Conservation (phyloP, 1,139 yeast genomes). For the Pichia sp. region DNA sequence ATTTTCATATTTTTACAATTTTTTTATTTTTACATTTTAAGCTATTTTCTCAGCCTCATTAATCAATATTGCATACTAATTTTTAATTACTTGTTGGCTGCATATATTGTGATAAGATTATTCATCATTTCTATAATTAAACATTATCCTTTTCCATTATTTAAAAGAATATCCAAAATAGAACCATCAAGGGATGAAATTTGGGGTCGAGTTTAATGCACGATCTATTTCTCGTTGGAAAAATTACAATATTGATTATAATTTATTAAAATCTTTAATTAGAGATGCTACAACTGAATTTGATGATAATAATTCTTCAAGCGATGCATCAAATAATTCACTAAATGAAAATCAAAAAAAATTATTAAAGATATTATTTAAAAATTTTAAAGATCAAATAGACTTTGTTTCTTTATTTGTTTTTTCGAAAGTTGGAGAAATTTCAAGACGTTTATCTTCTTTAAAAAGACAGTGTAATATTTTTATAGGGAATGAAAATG, state of each 20-base stretch:
- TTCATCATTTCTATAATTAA: too few species aligned
- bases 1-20: too few species aligned
- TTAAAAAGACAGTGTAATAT: constrained; percentile 23
- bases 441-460: constrained; percentile 25
- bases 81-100: too few species aligned
- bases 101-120: too few species aligned
- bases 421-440: constrained; percentile 60
- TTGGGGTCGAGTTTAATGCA: constrained; percentile 68
- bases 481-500: constrained; percentile 21
- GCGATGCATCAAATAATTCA: constrained; percentile 4
- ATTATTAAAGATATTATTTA: constrained; percentile 24
- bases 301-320: constrained; percentile 39
- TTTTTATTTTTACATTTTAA: too few species aligned
- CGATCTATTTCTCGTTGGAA: constrained; percentile 88
- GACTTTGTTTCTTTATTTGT: constrained; percentile 46
- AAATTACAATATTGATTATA: constrained; percentile 75
- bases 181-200: too few species aligned
- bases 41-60: too few species aligned
- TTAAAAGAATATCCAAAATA: too few species aligned
- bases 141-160: too few species aligned
- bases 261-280: constrained; percentile 61
- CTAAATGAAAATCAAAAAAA: constrained; percentile 19
- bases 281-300: constrained; percentile 40
- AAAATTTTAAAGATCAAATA: constrained; percentile 33
- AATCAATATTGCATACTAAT: too few species aligned